These are phyloP conservation scores for Macrolepiota fuliginosa DNA, from an alignment of 768 basidiomycete genomes.

Conservation along the genomic window DNA sequence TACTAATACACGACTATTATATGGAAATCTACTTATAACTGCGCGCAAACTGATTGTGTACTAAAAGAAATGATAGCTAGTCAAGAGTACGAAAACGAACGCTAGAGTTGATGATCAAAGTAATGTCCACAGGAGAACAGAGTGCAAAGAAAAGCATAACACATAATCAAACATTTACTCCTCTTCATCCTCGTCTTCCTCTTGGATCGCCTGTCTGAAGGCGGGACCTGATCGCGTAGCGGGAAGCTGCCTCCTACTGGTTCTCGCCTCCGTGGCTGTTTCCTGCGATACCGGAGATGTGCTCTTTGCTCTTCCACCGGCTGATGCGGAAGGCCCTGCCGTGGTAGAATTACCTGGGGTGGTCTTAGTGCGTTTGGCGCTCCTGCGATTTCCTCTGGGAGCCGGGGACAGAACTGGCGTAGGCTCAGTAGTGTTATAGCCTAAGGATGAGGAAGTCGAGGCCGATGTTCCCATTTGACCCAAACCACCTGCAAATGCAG, in stretches of 20 bases:
- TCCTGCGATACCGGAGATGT: conserved; percentile 60
- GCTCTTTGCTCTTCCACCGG: conserved; percentile 44
- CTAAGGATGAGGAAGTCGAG: conserved; percentile 28
- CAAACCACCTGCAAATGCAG: conserved; percentile 72
- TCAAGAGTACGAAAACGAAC: not conserved
- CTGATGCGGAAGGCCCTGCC: conserved; percentile 20
- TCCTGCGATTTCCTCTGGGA: conserved; percentile 42
- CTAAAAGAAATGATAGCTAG: not conserved
- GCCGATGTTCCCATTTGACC: conserved; percentile 55
- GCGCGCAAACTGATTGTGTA: conserved; percentile 5
- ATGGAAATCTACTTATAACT: not conserved
- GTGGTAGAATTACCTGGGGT: not conserved
- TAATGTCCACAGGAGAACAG: not conserved
- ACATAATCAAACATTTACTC: conserved; percentile 32
- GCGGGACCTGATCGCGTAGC: conserved; percentile 66
- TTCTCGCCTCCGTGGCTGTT: conserved; percentile 42
- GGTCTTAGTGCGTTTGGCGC: conserved; percentile 31
- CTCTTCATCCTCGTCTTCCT: conserved; percentile 82
- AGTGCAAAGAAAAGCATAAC: conserved; percentile 6
- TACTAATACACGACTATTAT: conserved; percentile 5
- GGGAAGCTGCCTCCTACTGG: conserved; percentile 69
- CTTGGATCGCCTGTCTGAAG: conserved; percentile 72
- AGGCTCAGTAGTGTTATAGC: conserved; percentile 35
- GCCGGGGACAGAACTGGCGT: conserved; percentile 41
- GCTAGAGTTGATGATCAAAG: conserved; percentile 2